Base-by-base conservation (phyloP, 495 filamentous ascomycete species). In the Articulospora tetracladia region DNA sequence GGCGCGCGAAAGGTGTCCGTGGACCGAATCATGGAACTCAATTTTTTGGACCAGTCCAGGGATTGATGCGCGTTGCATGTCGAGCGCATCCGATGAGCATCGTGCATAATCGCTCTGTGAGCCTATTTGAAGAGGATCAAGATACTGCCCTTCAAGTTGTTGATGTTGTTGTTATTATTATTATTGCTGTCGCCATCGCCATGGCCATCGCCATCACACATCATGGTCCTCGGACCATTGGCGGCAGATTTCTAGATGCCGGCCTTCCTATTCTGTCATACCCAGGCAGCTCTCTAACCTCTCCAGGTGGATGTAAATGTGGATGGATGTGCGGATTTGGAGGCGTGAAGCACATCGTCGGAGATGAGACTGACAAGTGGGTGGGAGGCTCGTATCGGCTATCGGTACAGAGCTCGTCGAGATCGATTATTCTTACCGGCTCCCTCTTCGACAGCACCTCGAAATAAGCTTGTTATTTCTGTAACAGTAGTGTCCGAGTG, bases 21-120 rank as follows among this genome's bases (percentile, higher is more conserved):
- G 6, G 39, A 15, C n/a, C 28, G 51, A 30, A 44, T 44, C 39
- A 44, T 44, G 39, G 11, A 44, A 44, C 39, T 44, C 15, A 44
- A 12, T 19, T 44, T 44, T n/a, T n/a, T 19, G 3, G 8, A 3
- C 17, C 25, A 17, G 23, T 23, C 19, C n/a, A 53, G 51, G 23
- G 51, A 34, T 19, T 19, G 39, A 53, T 53, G n/a, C 51, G 51
- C 24, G 51, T 15, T 51, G 24, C 51, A 53, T 27, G 28, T 32
- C 27, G 24, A 25, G 48, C 25, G 34, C 46, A 49, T 12, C 46
- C 46, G 50, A 15, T 34, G n/a, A 34, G 8, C 13, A 1, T 34
- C 51, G 27, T 54, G 51, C 51, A 54, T 34, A 54, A 36, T 32
- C 25, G 51, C 49, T 54, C 34, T 7, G 22, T 54, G 26, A 54